Percentiles rank a stretch among this genome's conserved stretches.
Conservation (phyloP, 2,329 filamentous ascomycete species). For the Cryphonectria nitschkei region DNA sequence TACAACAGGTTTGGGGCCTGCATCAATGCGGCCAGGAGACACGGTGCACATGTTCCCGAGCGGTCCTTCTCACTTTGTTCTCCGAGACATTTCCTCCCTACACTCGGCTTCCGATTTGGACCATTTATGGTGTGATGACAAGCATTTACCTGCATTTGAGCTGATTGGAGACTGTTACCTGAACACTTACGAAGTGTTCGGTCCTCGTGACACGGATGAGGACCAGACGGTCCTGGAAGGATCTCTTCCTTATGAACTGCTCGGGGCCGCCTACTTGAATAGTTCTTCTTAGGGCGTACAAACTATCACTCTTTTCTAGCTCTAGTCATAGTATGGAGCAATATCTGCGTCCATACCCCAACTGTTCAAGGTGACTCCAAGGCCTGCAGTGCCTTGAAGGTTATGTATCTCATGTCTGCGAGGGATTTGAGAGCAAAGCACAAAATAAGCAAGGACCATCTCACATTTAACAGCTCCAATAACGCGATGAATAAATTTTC, state of each 20-base stretch:
- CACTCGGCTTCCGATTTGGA: background rate
- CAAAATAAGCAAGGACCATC: background rate
- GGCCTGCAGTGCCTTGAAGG: background rate
- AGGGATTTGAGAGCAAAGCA: background rate
- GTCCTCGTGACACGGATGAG: background rate
- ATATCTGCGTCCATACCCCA: background rate
- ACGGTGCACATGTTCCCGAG: conserved; percentile 7
- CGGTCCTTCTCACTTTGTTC: conserved; percentile 6
- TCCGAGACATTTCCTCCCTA: background rate
- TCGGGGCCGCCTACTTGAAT: background rate
- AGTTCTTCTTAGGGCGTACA: background rate
- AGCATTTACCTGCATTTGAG: background rate
- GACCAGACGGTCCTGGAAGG: background rate
- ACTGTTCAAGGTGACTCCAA: background rate
- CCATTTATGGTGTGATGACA: background rate
- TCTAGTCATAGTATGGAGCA: background rate
- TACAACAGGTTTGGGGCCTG: conserved; percentile 15
- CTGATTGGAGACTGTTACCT: conserved; percentile 20
- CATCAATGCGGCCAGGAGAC: conserved; percentile 1
- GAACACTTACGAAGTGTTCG: background rate
- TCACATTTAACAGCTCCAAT: background rate
- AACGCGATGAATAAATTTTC: background rate
- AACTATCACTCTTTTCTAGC: background rate
- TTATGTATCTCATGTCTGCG: background rate
- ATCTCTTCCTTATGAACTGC: conserved; percentile 14